phyloP scores from a whole-genome alignment of 257 asterid species.

The Hygrophila difformis region DNA sequence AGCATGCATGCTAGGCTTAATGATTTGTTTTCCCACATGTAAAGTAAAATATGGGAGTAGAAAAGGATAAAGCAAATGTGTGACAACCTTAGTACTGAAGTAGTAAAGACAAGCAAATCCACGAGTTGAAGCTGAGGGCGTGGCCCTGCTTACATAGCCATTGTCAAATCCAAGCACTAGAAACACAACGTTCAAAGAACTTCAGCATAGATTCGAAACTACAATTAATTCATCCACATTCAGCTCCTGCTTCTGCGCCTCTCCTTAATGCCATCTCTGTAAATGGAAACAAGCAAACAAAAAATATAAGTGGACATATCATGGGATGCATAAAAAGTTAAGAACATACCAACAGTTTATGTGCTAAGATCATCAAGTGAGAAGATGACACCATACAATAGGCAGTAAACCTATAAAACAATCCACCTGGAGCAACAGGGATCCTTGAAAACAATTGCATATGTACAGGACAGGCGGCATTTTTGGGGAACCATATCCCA shows the following conservation, averaged over 20 bases:
- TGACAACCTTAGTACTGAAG: slow-evolving; percentile 33
- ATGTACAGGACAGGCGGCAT: too few relatives aligned
- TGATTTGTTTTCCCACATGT: slow-evolving; percentile 15
- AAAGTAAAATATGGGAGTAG: too few relatives aligned
- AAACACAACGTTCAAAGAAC: slow-evolving; percentile 29
- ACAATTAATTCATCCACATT: slow-evolving; percentile 13
- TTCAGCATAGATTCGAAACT: slow-evolving; percentile 11
- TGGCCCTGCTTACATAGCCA: slow-evolving; percentile 51
- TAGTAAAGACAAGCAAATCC: slow-evolving; percentile 48
- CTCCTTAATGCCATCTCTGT: slow-evolving; percentile 53
- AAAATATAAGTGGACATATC: slow-evolving; percentile 4
- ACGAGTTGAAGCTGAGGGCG: slow-evolving; percentile 41
- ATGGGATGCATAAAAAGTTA: too few relatives aligned
- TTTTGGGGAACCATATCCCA: too few relatives aligned
- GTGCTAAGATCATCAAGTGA: too few relatives aligned
- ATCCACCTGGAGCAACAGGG: too few relatives aligned
- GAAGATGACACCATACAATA: too few relatives aligned
- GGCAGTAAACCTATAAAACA: too few relatives aligned
- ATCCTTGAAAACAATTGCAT: too few relatives aligned
- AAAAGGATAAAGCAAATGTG: slow-evolving; percentile 11
- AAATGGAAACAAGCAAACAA: slow-evolving; percentile 6
- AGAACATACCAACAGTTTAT: too few relatives aligned
- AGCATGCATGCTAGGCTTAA: slow-evolving; percentile 13
- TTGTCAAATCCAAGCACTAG: slow-evolving; percentile 42
- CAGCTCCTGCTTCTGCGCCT: slow-evolving; percentile 70